phyloP scores from a whole-genome alignment of 768 basidiomycete genomes.

The Daedaleopsis sinensis region DNA sequence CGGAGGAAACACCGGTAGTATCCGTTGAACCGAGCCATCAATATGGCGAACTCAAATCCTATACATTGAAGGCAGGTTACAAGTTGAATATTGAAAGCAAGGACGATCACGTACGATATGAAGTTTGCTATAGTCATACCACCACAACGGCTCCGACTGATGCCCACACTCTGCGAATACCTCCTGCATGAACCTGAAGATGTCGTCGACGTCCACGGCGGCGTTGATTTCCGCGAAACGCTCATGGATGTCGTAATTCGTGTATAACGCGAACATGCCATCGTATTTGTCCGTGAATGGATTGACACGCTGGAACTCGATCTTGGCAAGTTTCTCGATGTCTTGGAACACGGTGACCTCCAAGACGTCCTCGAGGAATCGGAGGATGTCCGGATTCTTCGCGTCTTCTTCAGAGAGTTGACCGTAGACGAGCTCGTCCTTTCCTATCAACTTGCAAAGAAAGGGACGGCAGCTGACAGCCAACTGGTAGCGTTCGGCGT shows the following conservation, averaged over 20 bases:
- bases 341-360: neutral
- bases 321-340: neutral
- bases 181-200: neutral
- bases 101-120: neutral
- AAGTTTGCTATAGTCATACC: neutral
- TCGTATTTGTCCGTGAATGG: neutral
- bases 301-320: neutral
- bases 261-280: neutral
- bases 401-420: neutral
- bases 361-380: neutral
- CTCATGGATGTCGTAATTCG: neutral
- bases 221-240: neutral
- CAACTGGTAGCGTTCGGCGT: neutral
- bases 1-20: no score
- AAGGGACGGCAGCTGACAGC: neutral
- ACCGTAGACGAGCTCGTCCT: neutral
- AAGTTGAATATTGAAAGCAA: neutral
- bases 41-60: neutral
- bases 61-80: neutral
- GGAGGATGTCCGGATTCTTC: neutral
- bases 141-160: neutral
- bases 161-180: neutral
- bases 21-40: neutral
- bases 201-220: neutral
- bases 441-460: neutral